Conservation (phyloP, 2,329 filamentous ascomycete species). For the Penicillium sp. region DNA sequence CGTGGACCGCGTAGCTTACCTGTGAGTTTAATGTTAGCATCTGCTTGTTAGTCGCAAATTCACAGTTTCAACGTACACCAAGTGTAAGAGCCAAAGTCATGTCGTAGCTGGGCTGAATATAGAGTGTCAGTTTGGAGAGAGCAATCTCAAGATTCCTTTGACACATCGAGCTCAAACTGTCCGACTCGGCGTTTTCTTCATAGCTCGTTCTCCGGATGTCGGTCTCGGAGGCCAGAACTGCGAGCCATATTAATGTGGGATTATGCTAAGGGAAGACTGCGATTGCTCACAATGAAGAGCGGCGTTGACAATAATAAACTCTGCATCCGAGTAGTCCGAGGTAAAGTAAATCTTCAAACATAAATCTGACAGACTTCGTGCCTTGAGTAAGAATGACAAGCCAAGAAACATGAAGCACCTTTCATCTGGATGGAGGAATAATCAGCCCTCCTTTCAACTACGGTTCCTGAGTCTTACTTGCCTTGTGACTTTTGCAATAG, state of each 20-base stretch:
- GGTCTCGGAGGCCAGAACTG: not conserved
- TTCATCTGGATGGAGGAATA: not conserved
- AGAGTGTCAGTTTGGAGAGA: slow-evolving; percentile 5
- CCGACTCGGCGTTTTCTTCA: not conserved
- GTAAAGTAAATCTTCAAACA: slow-evolving; percentile 16
- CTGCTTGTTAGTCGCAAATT: not conserved
- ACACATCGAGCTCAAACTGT: slow-evolving; percentile 1
- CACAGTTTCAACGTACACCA: slow-evolving; percentile 5
- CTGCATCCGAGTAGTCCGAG: slow-evolving; percentile 7
- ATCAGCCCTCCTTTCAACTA: not conserved
- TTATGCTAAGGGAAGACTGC: not conserved
- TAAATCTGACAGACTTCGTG: slow-evolving; percentile 5
- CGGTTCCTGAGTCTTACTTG: not conserved
- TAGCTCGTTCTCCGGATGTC: not conserved
- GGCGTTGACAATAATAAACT: slow-evolving; percentile 13
- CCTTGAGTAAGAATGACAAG: not conserved
- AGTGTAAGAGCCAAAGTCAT: slow-evolving; percentile 13
- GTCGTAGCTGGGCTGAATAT: slow-evolving; percentile 7
- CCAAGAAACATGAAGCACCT: not conserved
- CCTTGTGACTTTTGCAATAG: not conserved
- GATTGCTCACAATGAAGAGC: slow-evolving; percentile 1
- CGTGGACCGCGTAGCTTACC: slow-evolving; percentile 7
- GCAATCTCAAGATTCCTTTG: slow-evolving; percentile 10
- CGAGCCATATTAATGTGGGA: not conserved
- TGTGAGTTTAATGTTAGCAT: not conserved